These are phyloP conservation scores for Selaginella moellendorffii DNA, from an alignment of 75 land plant species.

Conservation along the genomic window DNA sequence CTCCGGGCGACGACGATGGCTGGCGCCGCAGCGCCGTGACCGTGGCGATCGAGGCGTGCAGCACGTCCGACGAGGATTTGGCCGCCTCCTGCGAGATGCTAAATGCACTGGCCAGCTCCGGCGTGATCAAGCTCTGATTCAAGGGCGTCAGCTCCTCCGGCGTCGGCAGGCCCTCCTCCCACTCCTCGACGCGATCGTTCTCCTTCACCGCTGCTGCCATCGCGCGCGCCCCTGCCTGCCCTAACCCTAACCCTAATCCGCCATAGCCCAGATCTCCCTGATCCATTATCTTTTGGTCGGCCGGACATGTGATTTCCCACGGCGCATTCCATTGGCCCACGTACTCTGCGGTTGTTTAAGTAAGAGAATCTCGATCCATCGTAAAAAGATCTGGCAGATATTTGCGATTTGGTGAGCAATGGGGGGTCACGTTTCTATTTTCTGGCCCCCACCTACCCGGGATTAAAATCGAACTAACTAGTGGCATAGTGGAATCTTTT, in stretches of 20 bases:
- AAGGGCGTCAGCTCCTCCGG: slow-evolving; percentile 55
- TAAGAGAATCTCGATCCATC: background rate
- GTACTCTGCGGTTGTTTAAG: background rate
- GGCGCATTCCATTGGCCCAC: background rate
- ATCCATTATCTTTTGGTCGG: background rate
- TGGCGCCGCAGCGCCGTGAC: background rate
- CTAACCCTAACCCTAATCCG: slow-evolving; percentile 2
- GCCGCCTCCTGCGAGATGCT: background rate
- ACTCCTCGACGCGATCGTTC: slow-evolving; percentile 33
- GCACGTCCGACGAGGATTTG: slow-evolving; percentile 1
- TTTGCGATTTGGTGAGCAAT: no score
- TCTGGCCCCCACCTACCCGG: no score
- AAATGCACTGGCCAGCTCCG: slow-evolving; percentile 51
- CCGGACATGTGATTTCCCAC: background rate
- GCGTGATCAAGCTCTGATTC: slow-evolving; percentile 27
- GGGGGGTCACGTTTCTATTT: no score
- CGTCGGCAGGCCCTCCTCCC: slow-evolving; percentile 58
- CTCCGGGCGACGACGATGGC: background rate
- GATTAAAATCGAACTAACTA: no score
- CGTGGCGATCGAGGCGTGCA: background rate
- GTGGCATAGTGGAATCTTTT: no score
- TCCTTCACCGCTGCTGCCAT: background rate
- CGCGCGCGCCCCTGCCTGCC: no score
- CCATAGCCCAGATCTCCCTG: background rate
- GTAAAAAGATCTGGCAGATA: no score